Conservation (phyloP, 352 stramenopile genomes). For the Phytopythium mirpurense region DNA sequence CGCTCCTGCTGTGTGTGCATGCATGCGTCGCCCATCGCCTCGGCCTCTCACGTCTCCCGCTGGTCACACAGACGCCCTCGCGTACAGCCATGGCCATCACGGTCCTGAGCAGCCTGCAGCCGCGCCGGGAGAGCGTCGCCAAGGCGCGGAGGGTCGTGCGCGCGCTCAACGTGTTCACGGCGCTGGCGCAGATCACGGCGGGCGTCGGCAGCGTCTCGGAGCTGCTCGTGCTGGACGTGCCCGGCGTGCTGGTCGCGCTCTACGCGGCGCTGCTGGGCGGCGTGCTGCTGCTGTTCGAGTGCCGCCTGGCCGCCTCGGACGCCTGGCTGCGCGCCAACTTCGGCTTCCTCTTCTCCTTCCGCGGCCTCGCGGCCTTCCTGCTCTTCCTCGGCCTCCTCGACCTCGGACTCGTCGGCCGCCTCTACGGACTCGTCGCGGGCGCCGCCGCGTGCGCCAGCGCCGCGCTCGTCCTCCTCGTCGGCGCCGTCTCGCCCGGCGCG, state of each 20-base stretch:
- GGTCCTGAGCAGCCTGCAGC: slow-evolving; percentile 9
- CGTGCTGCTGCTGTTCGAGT: slow-evolving; percentile 50
- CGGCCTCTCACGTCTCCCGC: too few species aligned
- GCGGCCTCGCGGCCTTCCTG: slow-evolving; percentile 41
- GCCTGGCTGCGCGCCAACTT: slow-evolving; percentile 47
- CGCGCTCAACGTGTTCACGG: slow-evolving; percentile 38
- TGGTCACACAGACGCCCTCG: too few species aligned
- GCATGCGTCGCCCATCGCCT: too few species aligned
- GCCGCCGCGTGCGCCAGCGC: slow-evolving; percentile 30
- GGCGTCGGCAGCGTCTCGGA: slow-evolving; percentile 36
- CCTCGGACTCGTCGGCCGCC: slow-evolving; percentile 38
- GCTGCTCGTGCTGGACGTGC: slow-evolving; percentile 32
- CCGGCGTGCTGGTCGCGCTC: slow-evolving; percentile 39
- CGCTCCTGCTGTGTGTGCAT: too few species aligned
- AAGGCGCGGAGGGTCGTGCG: slow-evolving; percentile 25
- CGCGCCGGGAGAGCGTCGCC: slow-evolving; percentile 19
- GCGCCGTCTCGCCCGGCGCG: slow-evolving; percentile 16
- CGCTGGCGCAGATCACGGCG: slow-evolving; percentile 30
- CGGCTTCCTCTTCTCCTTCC: slow-evolving; percentile 54
- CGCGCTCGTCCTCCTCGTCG: slow-evolving; percentile 31
- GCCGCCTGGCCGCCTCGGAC: slow-evolving; percentile 37
- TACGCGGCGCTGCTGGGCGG: slow-evolving; percentile 45
- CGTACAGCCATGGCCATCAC: slow-evolving; percentile 1
- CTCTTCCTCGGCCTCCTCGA: slow-evolving; percentile 60
- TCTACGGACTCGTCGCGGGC: slow-evolving; percentile 33